Evolutionary conservation across 129 eudicot species (phyloP).

Genomic region (carrot (Daucus carota)): DH1_v3.0 NC_030384.2:33344001-33344500

Average conservation of each 20-base stretch:
- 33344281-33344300: background rate
- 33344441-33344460: background rate
- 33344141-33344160: background rate
- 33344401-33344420: background rate
- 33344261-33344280: background rate
- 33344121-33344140: background rate
- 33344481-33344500: background rate
- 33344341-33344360: background rate
- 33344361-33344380: background rate
- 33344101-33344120: background rate
- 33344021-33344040: constrained; percentile 90
- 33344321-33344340: constrained; percentile 11
- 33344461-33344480: background rate
- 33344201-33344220: background rate
- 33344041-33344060: constrained; percentile 60
- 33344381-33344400: background rate
- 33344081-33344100: constrained; percentile 41
- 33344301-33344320: constrained; percentile 7
- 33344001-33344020: constrained; percentile 85
- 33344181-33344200: too few species aligned
- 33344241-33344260: too few species aligned
- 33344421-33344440: too few species aligned
- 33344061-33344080: constrained; percentile 56
- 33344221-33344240: background rate
- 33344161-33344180: too few species aligned